Evolutionary conservation across 352 stramenopile genomes (phyloP).

Genomic region (Blastocystis sp.): DNA sequence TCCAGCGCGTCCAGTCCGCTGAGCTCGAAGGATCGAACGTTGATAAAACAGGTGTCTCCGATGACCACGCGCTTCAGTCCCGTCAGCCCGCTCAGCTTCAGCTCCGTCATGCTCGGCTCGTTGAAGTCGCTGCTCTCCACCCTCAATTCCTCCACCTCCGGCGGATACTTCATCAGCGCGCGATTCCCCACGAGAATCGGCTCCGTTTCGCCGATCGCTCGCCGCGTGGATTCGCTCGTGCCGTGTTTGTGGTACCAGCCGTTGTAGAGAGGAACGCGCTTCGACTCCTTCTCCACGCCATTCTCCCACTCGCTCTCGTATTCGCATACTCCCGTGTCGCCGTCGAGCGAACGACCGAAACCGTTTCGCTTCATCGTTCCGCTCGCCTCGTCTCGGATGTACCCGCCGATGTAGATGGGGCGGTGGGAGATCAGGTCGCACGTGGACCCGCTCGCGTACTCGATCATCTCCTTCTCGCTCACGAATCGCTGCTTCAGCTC

Average conservation of each 20-base stretch:
- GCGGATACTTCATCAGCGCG: too few species aligned
- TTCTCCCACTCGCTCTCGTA: neutral
- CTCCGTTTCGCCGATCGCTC: too few species aligned
- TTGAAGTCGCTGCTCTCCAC: too few species aligned
- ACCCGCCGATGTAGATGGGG: neutral
- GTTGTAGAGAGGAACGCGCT: neutral
- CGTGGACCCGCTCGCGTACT: neutral
- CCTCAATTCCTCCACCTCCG: too few species aligned
- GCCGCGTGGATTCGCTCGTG: too few species aligned
- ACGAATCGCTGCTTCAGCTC: neutral
- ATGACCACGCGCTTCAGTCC: neutral
- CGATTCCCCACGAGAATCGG: too few species aligned
- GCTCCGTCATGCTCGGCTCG: too few species aligned
- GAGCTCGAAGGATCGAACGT: neutral
- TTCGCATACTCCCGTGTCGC: neutral
- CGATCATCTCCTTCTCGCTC: neutral
- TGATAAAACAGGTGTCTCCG: neutral
- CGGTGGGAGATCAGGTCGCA: neutral
- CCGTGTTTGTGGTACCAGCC: too few species aligned
- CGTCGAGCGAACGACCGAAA: neutral
- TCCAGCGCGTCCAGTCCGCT: neutral
- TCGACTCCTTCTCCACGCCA: neutral
- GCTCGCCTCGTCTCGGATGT: neutral
- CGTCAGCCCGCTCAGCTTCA: too few species aligned
- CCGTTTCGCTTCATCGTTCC: neutral